These are phyloP conservation scores for Pichia ethanolica DNA, from an alignment of 805 yeast genomes.

Conservation along the genomic window DNA sequence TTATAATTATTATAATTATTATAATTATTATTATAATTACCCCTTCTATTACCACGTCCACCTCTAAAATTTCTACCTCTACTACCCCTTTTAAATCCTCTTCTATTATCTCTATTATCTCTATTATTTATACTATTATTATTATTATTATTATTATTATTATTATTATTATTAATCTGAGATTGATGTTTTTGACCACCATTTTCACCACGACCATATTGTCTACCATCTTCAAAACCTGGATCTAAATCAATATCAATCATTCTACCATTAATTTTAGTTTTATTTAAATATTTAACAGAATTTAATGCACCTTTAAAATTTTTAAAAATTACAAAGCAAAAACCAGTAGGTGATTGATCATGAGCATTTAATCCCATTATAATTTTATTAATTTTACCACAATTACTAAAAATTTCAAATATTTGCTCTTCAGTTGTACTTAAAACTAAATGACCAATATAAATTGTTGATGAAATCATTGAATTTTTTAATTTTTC, in stretches of 20 bases:
- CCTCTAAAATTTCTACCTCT: slow-evolving; percentile 16
- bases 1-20: not conserved
- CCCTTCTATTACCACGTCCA: not conserved
- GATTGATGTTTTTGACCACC: slow-evolving; percentile 67
- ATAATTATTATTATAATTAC: too few relatives aligned
- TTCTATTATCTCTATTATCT: slow-evolving; percentile 14
- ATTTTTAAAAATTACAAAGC: slow-evolving; percentile 73
- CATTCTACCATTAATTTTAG: slow-evolving; percentile 74
- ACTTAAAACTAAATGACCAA: slow-evolving; percentile 82
- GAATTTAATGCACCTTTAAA: slow-evolving; percentile 74
- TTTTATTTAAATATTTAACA: slow-evolving; percentile 71
- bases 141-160: too few relatives aligned
- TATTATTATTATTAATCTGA: slow-evolving; percentile 2
- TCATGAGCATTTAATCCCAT: slow-evolving; percentile 93
- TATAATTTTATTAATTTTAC: slow-evolving; percentile 67
- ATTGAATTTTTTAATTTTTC: slow-evolving; percentile 61
- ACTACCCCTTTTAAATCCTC: slow-evolving; percentile 9
- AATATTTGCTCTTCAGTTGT: slow-evolving; percentile 93
- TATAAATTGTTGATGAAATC: slow-evolving; percentile 71
- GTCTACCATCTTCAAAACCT: slow-evolving; percentile 92
- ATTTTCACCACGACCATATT: slow-evolving; percentile 84
- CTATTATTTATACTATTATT: not conserved
- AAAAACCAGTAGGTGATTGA: slow-evolving; percentile 93
- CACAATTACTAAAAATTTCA: slow-evolving; percentile 79
- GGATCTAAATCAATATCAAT: slow-evolving; percentile 91